Evolutionary conservation across 805 yeast genomes (phyloP).

Genomic region (Ogataea nonfermentans): DNA sequence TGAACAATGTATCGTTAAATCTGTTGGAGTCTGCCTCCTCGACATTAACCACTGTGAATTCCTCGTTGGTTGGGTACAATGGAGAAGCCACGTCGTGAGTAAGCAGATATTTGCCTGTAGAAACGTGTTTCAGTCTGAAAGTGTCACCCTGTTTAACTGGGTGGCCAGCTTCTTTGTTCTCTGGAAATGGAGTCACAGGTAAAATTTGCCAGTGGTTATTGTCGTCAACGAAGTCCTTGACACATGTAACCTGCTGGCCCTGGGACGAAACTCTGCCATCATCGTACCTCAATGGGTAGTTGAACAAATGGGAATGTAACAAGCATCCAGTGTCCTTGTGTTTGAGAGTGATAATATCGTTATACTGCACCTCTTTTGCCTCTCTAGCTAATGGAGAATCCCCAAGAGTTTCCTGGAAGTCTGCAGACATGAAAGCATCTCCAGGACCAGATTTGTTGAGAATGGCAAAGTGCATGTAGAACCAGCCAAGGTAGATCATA

Average conservation of each 20-base stretch:
- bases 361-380: constrained; percentile 69
- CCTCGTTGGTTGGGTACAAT: constrained; percentile 86
- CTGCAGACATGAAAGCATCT: constrained; percentile 90
- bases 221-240: constrained; percentile 46
- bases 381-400: constrained; percentile 76
- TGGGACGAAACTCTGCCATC: constrained; percentile 94
- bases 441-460: constrained; percentile 92
- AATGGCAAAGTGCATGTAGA: constrained; percentile 83
- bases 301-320: constrained; percentile 76
- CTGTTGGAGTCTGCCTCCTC: constrained; percentile 56
- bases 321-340: constrained; percentile 78
- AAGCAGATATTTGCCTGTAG: constrained; percentile 73
- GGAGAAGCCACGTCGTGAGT: constrained; percentile 98
- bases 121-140: constrained; percentile 77
- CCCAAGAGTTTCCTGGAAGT: constrained; percentile 87
- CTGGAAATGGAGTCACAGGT: constrained; percentile 53
- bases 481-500: constrained; percentile 81
- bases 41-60: constrained; percentile 69
- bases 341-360: constrained; percentile 72
- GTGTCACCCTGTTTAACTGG: constrained; percentile 68
- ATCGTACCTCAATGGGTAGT: constrained; percentile 88
- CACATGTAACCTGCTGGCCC: constrained; percentile 90
- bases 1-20: constrained; percentile 76
- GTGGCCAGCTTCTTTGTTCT: constrained; percentile 38
- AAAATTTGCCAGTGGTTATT: constrained; percentile 87